Conservation (phyloP, 208 protist species). For the Lotmaria passim region DNA sequence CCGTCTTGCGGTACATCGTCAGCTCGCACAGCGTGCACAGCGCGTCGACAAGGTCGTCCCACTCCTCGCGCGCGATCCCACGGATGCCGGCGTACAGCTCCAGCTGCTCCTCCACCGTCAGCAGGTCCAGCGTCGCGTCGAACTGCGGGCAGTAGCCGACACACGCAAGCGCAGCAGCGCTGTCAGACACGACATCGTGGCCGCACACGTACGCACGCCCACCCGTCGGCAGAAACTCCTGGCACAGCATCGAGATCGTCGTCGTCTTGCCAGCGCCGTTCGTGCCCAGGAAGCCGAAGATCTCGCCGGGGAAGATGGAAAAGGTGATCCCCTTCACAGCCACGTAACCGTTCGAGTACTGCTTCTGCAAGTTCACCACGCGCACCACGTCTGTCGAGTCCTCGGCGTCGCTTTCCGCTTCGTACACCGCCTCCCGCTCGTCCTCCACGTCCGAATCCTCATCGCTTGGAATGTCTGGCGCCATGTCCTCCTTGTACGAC, state of each 20-base stretch:
- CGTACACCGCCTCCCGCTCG: constrained; percentile 46
- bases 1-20: constrained; percentile 31
- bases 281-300: too few species aligned
- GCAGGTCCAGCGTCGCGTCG: constrained; percentile 91
- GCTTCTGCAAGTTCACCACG: constrained; percentile 58
- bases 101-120: constrained; percentile 95
- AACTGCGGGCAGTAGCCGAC: constrained; percentile 97
- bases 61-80: constrained; percentile 34
- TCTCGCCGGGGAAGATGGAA: constrained; percentile 63
- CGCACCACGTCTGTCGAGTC: constrained; percentile 44
- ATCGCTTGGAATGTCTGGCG: constrained; percentile 20
- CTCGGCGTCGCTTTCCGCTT: constrained; percentile 15
- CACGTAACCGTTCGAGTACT: constrained; percentile 50
- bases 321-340: constrained; percentile 80
- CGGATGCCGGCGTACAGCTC: constrained; percentile 38
- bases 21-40: constrained; percentile 42
- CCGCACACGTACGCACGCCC: constrained; percentile 58
- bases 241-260: constrained; percentile 82
- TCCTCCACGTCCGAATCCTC: constrained; percentile 57
- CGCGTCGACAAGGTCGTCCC: constrained; percentile 32
- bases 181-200: constrained; percentile 40
- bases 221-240: constrained; percentile 72
- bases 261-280: constrained; percentile 92
- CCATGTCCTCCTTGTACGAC: constrained; percentile 13
- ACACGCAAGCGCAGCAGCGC: constrained; percentile 18